Percentiles rank a stretch among this genome's conserved stretches.
These are phyloP conservation scores for Linum usitatissimum DNA, from an alignment of 345 rosid species.

Conservation along the genomic window DNA sequence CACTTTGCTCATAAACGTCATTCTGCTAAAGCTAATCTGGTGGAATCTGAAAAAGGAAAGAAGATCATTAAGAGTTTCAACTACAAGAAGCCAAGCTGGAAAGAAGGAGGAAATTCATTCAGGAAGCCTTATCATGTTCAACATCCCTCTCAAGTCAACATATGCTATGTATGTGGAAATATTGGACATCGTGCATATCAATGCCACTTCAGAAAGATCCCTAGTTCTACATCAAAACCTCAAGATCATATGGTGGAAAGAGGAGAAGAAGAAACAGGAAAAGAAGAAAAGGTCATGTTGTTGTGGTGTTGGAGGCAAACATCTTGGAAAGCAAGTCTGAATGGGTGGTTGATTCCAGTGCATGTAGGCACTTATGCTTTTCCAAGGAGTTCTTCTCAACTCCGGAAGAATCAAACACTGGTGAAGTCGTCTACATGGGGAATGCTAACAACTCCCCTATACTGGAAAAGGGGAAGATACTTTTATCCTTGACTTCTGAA, in stretches of 20 bases:
- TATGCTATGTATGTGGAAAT: background rate
- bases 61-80: background rate
- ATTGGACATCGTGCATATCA: background rate
- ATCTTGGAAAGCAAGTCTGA: background rate
- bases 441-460: background rate
- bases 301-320: background rate
- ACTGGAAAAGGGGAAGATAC: background rate
- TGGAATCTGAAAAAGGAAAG: background rate
- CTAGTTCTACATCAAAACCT: background rate
- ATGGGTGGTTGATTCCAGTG: background rate
- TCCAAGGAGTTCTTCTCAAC: background rate
- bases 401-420: background rate
- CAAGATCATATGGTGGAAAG: background rate
- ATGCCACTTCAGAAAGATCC: background rate
- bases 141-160: background rate
- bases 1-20: background rate
- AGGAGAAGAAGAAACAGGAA: no score
- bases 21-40: background rate
- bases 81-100: background rate
- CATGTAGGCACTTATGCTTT: background rate
- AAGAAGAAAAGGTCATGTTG: background rate
- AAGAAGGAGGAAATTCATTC: background rate
- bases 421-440: background rate
- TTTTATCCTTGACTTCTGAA: background rate
- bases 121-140: background rate